These are phyloP conservation scores for Hydrangea macrophylla DNA, from an alignment of 148 eudicot genomes.

Conservation along the genomic window DNA sequence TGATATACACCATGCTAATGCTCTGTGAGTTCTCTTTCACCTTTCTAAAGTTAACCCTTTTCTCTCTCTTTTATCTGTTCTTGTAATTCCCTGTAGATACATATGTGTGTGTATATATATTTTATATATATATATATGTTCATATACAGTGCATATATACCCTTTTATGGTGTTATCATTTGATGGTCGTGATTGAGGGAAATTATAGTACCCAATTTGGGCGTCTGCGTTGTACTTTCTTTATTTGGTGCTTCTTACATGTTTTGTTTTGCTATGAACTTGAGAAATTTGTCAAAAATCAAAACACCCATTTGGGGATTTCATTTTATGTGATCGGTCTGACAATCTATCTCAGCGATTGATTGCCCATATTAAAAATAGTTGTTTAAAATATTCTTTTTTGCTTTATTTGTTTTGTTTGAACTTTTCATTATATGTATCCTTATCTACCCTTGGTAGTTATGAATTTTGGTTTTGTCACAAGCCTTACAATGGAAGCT, in stretches of 20 bases:
- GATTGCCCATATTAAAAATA: neutral
- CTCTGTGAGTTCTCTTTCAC: constrained; percentile 38
- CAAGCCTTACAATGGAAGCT: neutral
- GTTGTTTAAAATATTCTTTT: too few relatives aligned
- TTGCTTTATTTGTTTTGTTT: too few relatives aligned
- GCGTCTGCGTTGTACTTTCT: neutral
- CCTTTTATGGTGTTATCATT: neutral
- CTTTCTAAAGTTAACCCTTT: neutral
- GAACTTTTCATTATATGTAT: neutral
- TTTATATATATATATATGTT: neutral
- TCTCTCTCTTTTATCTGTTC: neutral
- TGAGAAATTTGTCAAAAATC: neutral
- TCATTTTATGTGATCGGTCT: neutral
- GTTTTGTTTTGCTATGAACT: too few relatives aligned
- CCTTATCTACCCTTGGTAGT: neutral
- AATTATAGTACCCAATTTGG: neutral
- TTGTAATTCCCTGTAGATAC: neutral
- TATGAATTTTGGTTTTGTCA: neutral
- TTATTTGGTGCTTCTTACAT: neutral
- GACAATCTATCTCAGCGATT: neutral
- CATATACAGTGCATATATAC: neutral
- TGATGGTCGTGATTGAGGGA: neutral
- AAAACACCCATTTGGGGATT: neutral
- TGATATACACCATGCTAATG: constrained; percentile 76
- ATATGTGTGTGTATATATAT: neutral